Conservation (phyloP, 805 yeast genomes). For the Cephaloascus albidus region DNA sequence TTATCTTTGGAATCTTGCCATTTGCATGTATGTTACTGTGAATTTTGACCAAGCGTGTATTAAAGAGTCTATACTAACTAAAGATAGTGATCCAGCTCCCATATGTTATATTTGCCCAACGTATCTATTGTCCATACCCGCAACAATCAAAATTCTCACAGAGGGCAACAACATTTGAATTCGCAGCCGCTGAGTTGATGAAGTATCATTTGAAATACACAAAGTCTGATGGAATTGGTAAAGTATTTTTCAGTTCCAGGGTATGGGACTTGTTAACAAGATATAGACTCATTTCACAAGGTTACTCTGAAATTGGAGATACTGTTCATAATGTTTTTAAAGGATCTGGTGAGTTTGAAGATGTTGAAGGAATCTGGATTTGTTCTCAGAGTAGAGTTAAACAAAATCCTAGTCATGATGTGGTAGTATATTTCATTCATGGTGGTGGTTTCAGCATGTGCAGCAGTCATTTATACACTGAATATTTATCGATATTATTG, state of each 20-base stretch:
- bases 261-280: slow-evolving; percentile 20
- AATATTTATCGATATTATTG: slow-evolving; percentile 30
- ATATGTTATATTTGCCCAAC: slow-evolving; percentile 2
- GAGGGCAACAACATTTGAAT: slow-evolving; percentile 11
- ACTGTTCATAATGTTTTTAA: slow-evolving; percentile 10
- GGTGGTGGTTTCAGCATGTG: slow-evolving; percentile 23
- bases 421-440: slow-evolving; percentile 33
- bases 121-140: slow-evolving; percentile 6
- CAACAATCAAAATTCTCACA: slow-evolving; percentile 14
- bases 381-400: slow-evolving; percentile 15
- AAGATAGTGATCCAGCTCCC: slow-evolving; percentile 1
- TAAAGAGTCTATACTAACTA: too few species aligned
- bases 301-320: slow-evolving; percentile 23
- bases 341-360: slow-evolving; percentile 3
- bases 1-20: slow-evolving; percentile 2
- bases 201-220: slow-evolving; percentile 2
- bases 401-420: slow-evolving; percentile 17
- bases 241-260: slow-evolving; percentile 6
- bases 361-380: slow-evolving; percentile 21
- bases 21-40: not conserved
- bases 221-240: not conserved
- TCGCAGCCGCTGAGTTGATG: slow-evolving; percentile 3
- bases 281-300: slow-evolving; percentile 18
- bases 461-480: slow-evolving; percentile 33
- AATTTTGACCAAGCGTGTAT: too few species aligned